These are phyloP conservation scores for Entrophospora sp. DNA, from an alignment of 192 early-diverging fungal species.

Conservation along the genomic window DNA sequence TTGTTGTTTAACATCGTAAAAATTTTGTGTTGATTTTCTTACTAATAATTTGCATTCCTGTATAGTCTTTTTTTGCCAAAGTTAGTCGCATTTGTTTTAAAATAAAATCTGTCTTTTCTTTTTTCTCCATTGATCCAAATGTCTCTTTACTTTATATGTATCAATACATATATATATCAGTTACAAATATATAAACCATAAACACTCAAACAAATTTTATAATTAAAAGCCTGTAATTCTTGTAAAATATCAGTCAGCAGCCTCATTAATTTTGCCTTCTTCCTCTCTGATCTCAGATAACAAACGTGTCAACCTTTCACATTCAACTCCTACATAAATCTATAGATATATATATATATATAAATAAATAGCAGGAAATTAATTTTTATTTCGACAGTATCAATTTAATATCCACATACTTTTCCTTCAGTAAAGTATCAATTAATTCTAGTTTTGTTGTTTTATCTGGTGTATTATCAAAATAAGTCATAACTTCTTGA, in stretches of 20 bases:
- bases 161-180: slow-evolving; percentile 50
- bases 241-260: slow-evolving; percentile 93
- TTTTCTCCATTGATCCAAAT: slow-evolving; percentile 96
- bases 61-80: slow-evolving; percentile 87
- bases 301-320: slow-evolving; percentile 86
- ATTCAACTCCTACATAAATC: slow-evolving; percentile 98
- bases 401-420: slow-evolving; percentile 32
- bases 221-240: slow-evolving; percentile 66
- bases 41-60: slow-evolving; percentile 87
- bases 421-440: slow-evolving; percentile 93
- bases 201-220: slow-evolving; percentile 9
- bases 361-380: no score
- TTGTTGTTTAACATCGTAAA: slow-evolving; percentile 73
- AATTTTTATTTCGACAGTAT: no score
- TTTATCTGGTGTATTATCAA: slow-evolving; percentile 81
- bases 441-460: slow-evolving; percentile 84
- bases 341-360: slow-evolving; percentile 28
- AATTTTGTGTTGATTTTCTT: slow-evolving; percentile 93
- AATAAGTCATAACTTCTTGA: slow-evolving; percentile 78
- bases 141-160: no score
- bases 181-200: background rate
- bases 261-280: slow-evolving; percentile 83
- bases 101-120: slow-evolving; percentile 99
- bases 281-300: slow-evolving; percentile 83
- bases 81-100: slow-evolving; percentile 96